phyloP scores from a whole-genome alignment of 148 eudicot genomes.

The Spergularia marina region DNA sequence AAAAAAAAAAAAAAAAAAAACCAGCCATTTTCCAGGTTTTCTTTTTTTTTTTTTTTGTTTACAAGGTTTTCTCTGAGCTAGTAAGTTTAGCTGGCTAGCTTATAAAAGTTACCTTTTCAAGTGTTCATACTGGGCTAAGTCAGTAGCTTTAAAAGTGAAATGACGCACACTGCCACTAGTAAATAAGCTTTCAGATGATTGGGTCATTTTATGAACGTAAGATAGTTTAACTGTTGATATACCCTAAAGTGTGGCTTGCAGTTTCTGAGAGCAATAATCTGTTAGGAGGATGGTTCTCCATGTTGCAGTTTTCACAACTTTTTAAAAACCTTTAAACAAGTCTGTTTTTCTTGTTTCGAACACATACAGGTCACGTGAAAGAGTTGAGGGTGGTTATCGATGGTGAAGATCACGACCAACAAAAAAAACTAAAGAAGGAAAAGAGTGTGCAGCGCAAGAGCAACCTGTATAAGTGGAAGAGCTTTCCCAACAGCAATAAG shows the following conservation, averaged over 20 bases:
- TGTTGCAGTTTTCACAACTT: neutral
- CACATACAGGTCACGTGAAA: conserved; percentile 29
- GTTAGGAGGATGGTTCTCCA: neutral
- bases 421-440: conserved; percentile 37
- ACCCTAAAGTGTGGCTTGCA: neutral
- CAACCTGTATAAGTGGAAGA: conserved; percentile 71
- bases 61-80: neutral
- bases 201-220: neutral
- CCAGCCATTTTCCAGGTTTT: neutral
- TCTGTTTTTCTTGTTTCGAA: neutral
- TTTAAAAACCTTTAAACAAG: neutral
- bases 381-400: conserved; percentile 70
- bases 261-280: neutral
- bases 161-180: neutral
- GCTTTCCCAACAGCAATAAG: conserved; percentile 61
- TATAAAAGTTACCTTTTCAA: neutral
- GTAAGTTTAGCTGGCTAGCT: neutral
- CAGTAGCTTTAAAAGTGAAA: neutral
- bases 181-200: neutral
- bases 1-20: too few species aligned
- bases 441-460: conserved; percentile 45
- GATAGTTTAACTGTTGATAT: neutral
- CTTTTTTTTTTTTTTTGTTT: neutral
- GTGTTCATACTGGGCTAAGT: neutral
- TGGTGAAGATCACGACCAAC: conserved; percentile 38